Evolutionary conservation across 2,329 filamentous ascomycete genomes (phyloP), one percentile per base, ranked within the genome.

Genomic region (Dryadomyces sulphureus): DNA sequence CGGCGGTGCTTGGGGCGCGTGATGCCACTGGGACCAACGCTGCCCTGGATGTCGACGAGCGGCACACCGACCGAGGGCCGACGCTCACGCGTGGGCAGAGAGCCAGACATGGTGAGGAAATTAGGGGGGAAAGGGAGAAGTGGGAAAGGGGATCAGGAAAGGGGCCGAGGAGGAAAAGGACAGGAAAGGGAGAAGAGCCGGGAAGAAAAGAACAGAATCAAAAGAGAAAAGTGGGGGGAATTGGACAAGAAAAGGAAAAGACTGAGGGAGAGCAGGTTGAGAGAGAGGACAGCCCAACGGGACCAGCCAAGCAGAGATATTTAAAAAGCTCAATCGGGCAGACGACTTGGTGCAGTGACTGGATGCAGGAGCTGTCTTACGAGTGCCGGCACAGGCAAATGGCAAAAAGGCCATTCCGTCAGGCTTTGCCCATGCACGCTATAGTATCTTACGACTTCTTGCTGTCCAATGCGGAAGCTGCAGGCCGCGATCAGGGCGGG

Each of bases 1-100:
- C 92, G 79, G 72, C 87, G 95, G 69, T 98, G 92, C 69, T 96
- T 98, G 40, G 92, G 92, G 50, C 92, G 76, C 22, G 75, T 78
- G 65, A 84, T 81, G 60, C 93, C 90, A 38, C 81, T 81, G 36
- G 88, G 87, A n/a, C 83, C 83, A 48, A 95, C 78, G 17, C 85
- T 81, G 53, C 88, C 89, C 62, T 85, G 74, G 51, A 96, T 81
- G 60, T 94, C 87, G 53, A 84, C 77, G 55, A 95, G 81, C 41
- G 89, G 89, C 55, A 85, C 85, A 54, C 83, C 79, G 48, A 75
- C 81, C 19, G 87, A 94, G 48, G 84, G 87, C 54, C 77, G 84
- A 55, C 89, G 81, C 71, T 94, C 80, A 53, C 86, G 75, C 36
- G 67, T 65, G 45, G 74, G 70, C 44, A 76, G 43, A 20, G n/a